Conservation (phyloP, 345 rosid genomes). For the Ceriops decandra region DNA sequence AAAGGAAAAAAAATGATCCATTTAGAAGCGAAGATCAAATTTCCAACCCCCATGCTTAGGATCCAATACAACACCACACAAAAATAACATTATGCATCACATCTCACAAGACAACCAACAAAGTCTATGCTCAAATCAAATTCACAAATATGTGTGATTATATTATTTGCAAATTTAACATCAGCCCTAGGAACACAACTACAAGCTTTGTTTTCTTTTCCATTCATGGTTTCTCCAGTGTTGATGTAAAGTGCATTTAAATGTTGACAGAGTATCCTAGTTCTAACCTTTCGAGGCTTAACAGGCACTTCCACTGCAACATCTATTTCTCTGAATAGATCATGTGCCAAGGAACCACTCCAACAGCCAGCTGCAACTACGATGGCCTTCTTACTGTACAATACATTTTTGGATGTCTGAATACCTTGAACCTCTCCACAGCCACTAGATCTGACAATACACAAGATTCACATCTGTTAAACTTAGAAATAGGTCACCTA, state of each 20-base stretch:
- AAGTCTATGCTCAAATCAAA: too few species aligned
- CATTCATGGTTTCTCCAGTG: too few species aligned
- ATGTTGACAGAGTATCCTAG: background rate
- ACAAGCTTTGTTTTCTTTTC: too few species aligned
- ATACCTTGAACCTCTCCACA: slow-evolving; percentile 54
- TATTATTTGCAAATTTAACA: too few species aligned
- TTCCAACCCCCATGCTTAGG: too few species aligned
- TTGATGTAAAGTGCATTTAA: background rate
- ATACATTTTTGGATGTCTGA: slow-evolving; percentile 51
- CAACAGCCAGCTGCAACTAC: slow-evolving; percentile 86
- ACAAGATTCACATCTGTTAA: slow-evolving; percentile 8
- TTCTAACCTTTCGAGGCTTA: slow-evolving; percentile 78
- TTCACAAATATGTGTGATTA: too few species aligned
- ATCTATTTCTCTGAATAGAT: slow-evolving; percentile 47
- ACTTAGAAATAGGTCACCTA: background rate
- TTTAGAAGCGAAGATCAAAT: background rate
- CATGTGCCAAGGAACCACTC: slow-evolving; percentile 70
- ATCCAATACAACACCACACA: too few species aligned
- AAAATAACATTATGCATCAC: too few species aligned
- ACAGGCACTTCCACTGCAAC: slow-evolving; percentile 51
- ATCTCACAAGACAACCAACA: too few species aligned
- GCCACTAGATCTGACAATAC: slow-evolving; percentile 41
- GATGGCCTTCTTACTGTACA: slow-evolving; percentile 65
- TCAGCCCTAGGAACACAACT: too few species aligned
- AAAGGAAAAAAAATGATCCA: background rate